phyloP scores from a whole-genome alignment of 192 early-diverging fungal genomes.

The Podila clonocystis region DNA sequence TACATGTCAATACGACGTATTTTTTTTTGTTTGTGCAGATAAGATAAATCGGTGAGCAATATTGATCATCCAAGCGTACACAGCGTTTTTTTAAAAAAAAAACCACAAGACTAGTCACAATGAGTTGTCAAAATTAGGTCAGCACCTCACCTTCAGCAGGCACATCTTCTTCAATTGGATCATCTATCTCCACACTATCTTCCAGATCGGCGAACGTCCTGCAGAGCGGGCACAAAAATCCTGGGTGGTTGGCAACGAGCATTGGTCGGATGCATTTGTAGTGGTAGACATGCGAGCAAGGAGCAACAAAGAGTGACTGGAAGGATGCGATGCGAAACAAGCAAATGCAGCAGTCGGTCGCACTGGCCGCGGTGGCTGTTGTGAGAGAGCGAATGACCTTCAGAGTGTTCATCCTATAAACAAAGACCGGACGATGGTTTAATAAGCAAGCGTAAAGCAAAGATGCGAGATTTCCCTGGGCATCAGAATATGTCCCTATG shows the following conservation, averaged over 20 bases:
- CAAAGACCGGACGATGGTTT: neutral
- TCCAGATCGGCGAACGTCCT: slow-evolving; percentile 92
- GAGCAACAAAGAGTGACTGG: slow-evolving; percentile 94
- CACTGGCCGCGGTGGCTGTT: slow-evolving; percentile 50
- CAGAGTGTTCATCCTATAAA: slow-evolving; percentile 52
- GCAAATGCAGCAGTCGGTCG: slow-evolving; percentile 89
- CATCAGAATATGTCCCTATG: neutral
- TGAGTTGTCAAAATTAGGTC: neutral
- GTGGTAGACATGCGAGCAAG: slow-evolving; percentile 95
- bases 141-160: slow-evolving; percentile 46
- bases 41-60: neutral
- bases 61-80: neutral
- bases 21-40: neutral
- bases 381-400: slow-evolving; percentile 58
- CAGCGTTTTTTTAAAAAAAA: neutral
- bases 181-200: slow-evolving; percentile 56
- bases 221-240: slow-evolving; percentile 91
- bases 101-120: neutral
- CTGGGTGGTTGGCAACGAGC: slow-evolving; percentile 71
- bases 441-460: neutral
- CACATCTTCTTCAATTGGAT: slow-evolving; percentile 41
- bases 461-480: neutral
- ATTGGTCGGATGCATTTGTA: slow-evolving; percentile 92
- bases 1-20: neutral
- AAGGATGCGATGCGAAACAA: slow-evolving; percentile 84